Evolutionary conservation across 2,329 filamentous ascomycete species (phyloP).

Genomic region (Fonsecaea monophora): DNA sequence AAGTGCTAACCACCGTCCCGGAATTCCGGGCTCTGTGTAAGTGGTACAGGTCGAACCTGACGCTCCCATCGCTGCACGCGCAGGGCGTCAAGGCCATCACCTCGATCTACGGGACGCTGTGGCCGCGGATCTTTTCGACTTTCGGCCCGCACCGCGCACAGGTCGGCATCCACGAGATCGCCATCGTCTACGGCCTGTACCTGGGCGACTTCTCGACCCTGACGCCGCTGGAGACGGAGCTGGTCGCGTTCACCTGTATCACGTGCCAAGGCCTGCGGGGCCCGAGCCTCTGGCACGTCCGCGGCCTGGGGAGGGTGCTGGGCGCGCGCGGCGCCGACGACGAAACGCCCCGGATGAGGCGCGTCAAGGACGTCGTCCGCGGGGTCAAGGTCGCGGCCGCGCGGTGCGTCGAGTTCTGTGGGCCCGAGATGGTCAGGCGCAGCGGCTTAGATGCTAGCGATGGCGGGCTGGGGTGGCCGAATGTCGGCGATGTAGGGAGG

Average conservation of each 20-base stretch:
- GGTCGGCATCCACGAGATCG: conserved; percentile 76
- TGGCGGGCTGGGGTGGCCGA: conserved; percentile 35
- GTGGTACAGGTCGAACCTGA: conserved; percentile 36
- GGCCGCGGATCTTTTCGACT: conserved; percentile 42
- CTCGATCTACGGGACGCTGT: conserved; percentile 43
- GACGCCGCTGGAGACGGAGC: conserved; percentile 52
- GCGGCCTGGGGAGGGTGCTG: conserved; percentile 50
- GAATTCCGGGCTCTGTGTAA: too few relatives aligned
- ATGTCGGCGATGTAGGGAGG: conserved; percentile 39
- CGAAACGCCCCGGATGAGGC: conserved; percentile 22
- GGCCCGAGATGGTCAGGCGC: conserved; percentile 32
- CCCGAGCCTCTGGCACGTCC: conserved; percentile 55
- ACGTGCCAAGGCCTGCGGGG: conserved; percentile 53
- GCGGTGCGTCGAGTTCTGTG: conserved; percentile 36
- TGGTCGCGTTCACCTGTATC: conserved; percentile 53
- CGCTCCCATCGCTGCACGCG: conserved; percentile 39
- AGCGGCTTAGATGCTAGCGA: conserved; percentile 29
- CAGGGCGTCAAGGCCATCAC: conserved; percentile 44
- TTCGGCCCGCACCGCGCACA: conserved; percentile 45
- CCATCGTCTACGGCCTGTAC: conserved; percentile 70
- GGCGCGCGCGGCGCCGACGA: conserved; percentile 38
- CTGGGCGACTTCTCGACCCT: conserved; percentile 52
- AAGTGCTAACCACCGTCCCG: too few relatives aligned
- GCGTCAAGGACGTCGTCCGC: conserved; percentile 36
- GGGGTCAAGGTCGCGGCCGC: conserved; percentile 35